Evolutionary conservation across 331 rosid species (phyloP).

Genomic region (Rhamnella rubrinervis): DNA sequence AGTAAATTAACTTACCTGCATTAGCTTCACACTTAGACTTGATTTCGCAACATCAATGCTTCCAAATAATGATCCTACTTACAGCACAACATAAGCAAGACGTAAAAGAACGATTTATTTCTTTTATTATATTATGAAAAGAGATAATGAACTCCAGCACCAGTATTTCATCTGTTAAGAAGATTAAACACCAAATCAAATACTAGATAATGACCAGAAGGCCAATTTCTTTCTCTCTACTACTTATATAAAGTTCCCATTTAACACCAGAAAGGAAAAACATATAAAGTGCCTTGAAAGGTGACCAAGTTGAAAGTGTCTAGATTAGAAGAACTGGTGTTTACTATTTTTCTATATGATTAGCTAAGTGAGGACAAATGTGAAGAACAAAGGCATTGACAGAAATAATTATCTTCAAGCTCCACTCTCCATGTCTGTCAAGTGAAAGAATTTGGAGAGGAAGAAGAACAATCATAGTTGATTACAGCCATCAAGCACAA

Average conservation of each 20-base stretch:
- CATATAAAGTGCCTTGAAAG: background rate
- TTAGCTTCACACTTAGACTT: constrained; percentile 69
- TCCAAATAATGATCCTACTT: constrained; percentile 82
- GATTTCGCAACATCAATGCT: constrained; percentile 67
- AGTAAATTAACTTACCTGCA: constrained; percentile 60
- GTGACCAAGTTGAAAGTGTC: background rate
- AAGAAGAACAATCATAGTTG: background rate
- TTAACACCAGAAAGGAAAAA: background rate
- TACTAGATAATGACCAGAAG: too few relatives aligned
- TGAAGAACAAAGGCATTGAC: background rate
- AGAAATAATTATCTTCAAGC: background rate
- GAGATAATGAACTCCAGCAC: too few relatives aligned
- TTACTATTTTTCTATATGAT: background rate
- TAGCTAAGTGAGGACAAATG: background rate
- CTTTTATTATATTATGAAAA: background rate
- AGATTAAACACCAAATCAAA: too few relatives aligned
- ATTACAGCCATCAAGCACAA: background rate
- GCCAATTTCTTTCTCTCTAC: too few relatives aligned
- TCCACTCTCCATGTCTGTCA: background rate
- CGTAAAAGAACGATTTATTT: background rate
- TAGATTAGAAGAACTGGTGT: background rate
- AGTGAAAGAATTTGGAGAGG: too few relatives aligned
- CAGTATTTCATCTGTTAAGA: too few relatives aligned
- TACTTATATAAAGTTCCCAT: too few relatives aligned
- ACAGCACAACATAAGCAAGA: constrained; percentile 24